Evolutionary conservation across 2,329 filamentous ascomycete genomes (phyloP).

Genomic region (Fusarium concolor): DNA sequence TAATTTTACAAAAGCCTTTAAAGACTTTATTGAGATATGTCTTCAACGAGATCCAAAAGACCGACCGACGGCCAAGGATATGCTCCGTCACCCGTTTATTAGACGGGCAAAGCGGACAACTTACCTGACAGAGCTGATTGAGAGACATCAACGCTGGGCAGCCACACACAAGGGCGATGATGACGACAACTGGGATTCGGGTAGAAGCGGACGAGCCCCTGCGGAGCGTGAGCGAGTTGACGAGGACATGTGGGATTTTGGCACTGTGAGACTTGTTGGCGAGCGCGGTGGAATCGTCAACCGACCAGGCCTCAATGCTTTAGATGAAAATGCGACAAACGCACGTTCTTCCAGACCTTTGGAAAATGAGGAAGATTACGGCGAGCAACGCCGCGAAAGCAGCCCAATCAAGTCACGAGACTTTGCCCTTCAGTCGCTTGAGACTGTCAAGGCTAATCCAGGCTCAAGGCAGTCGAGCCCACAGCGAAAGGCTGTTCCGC

Average conservation of each 20-base stretch:
- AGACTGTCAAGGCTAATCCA: conserved; percentile 66
- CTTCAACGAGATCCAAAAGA: conserved; percentile 90
- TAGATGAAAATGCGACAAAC: conserved; percentile 87
- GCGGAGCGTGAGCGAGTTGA: conserved; percentile 68
- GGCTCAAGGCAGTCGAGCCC: conserved; percentile 69
- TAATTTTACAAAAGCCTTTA: conserved; percentile 84
- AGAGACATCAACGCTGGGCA: conserved; percentile 88
- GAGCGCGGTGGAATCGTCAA: conserved; percentile 69
- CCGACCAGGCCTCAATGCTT: conserved; percentile 70
- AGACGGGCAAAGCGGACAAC: conserved; percentile 92
- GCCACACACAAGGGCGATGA: conserved; percentile 80
- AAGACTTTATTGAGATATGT: conserved; percentile 86
- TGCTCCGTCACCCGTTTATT: conserved; percentile 91
- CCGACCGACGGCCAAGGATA: conserved; percentile 84
- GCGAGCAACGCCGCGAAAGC: conserved; percentile 62
- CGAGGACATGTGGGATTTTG: conserved; percentile 98
- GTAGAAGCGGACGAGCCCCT: conserved; percentile 64
- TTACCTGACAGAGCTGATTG: conserved; percentile 96
- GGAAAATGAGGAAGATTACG: conserved; percentile 63
- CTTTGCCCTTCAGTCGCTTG: conserved; percentile 58
- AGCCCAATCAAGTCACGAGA: conserved; percentile 66
- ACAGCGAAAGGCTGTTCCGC: conserved; percentile 66
- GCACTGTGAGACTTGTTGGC: conserved; percentile 86
- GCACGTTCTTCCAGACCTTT: conserved; percentile 69
- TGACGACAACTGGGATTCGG: conserved; percentile 68